Conservation (phyloP, 208 protist genomes). For the Trypanosoma mega region DNA sequence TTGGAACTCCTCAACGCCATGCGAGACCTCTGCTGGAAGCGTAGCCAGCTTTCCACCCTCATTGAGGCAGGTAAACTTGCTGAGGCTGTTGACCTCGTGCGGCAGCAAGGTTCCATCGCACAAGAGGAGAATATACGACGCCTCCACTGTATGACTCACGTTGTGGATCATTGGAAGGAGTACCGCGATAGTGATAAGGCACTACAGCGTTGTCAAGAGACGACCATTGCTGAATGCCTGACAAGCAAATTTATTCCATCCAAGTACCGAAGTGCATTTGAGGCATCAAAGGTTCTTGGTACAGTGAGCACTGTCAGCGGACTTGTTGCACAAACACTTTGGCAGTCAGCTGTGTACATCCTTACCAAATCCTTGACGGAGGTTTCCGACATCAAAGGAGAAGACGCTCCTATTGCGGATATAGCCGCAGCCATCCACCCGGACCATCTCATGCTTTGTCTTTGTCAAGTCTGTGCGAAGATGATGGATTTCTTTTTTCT, state of each 20-base stretch:
- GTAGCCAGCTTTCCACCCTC: constrained; percentile 56
- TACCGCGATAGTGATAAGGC: constrained; percentile 49
- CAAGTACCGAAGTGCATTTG: constrained; percentile 68
- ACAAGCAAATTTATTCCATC: constrained; percentile 69
- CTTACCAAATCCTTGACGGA: constrained; percentile 68
- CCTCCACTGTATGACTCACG: constrained; percentile 59
- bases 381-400: constrained; percentile 68
- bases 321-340: constrained; percentile 60
- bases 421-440: constrained; percentile 76
- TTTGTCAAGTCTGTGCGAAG: constrained; percentile 71
- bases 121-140: constrained; percentile 42
- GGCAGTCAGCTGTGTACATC: constrained; percentile 65
- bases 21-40: constrained; percentile 51
- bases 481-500: constrained; percentile 80
- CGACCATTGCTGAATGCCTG: constrained; percentile 59
- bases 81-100: constrained; percentile 63
- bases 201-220: constrained; percentile 45
- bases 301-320: constrained; percentile 30
- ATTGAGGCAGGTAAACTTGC: constrained; percentile 60
- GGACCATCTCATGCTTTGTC: constrained; percentile 64
- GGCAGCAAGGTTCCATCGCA: constrained; percentile 43
- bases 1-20: constrained; percentile 65
- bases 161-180: constrained; percentile 70
- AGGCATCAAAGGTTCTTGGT: constrained; percentile 43
- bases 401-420: constrained; percentile 55